Evolutionary conservation across 1,284 basidiomycete genomes (phyloP).

Genomic region (Puccinia coronata): DNA sequence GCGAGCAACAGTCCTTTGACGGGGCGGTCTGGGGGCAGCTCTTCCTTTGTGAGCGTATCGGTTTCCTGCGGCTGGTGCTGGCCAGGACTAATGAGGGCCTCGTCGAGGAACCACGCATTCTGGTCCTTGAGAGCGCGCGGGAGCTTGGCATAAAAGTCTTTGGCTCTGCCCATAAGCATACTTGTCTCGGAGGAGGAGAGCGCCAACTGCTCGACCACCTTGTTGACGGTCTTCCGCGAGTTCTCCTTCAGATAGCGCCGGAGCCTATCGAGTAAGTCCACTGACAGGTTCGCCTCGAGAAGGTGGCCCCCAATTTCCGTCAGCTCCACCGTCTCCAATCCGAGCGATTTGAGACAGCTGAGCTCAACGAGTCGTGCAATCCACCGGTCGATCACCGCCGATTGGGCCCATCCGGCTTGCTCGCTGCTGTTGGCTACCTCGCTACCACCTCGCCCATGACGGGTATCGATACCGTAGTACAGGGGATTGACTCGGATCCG

Average conservation of each 20-base stretch:
- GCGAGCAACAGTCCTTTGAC: slow-evolving; percentile 9
- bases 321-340: slow-evolving; percentile 26
- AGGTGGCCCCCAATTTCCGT: slow-evolving; percentile 23
- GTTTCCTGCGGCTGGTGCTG: not conserved
- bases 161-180: not conserved
- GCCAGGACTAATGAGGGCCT: not conserved
- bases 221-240: not conserved
- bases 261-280: slow-evolving; percentile 13
- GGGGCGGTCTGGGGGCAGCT: not conserved
- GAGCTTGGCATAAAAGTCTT: slow-evolving; percentile 16
- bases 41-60: not conserved
- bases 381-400: slow-evolving; percentile 32
- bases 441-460: slow-evolving; percentile 10
- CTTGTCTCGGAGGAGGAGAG: not conserved
- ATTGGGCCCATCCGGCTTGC: slow-evolving; percentile 12
- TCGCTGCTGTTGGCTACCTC: not conserved
- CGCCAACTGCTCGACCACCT: not conserved
- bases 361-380: slow-evolving; percentile 25
- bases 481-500: slow-evolving; percentile 27
- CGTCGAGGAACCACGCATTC: not conserved
- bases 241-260: slow-evolving; percentile 21
- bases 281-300: not conserved
- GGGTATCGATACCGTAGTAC: slow-evolving; percentile 43
- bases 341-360: slow-evolving; percentile 41
- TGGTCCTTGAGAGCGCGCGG: slow-evolving; percentile 21